phyloP scores from a whole-genome alignment of 257 asterid genomes.

The Perilla frutescens region DNA sequence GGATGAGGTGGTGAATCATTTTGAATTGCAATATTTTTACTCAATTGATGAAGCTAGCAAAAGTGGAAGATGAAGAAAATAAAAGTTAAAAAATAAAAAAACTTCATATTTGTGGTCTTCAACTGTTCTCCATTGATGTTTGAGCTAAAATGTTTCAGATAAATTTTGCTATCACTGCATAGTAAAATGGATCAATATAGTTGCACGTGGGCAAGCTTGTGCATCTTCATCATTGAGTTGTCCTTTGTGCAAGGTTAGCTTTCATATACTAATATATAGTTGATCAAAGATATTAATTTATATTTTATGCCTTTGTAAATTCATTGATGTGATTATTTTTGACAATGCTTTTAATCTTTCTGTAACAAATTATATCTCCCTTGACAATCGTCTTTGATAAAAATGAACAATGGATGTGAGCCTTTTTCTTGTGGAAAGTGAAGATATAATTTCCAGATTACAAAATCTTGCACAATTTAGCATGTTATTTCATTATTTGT shows the following conservation, averaged over 20 bases:
- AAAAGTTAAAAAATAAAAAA: too few relatives aligned
- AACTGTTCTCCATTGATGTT: slow-evolving; percentile 12
- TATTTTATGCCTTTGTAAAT: neutral
- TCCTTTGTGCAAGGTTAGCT: slow-evolving; percentile 81
- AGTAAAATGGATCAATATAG: slow-evolving; percentile 64
- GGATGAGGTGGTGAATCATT: neutral
- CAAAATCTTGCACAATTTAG: neutral
- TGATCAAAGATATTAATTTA: slow-evolving; percentile 18
- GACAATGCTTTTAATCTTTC: neutral
- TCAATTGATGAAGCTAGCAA: neutral
- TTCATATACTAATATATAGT: neutral
- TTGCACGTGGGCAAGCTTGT: slow-evolving; percentile 45
- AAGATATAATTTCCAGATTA: neutral
- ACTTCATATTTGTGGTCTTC: neutral
- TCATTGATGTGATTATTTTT: neutral
- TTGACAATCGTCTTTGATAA: neutral
- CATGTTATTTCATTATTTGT: neutral
- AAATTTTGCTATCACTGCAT: slow-evolving; percentile 78
- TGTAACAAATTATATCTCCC: neutral
- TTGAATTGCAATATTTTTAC: neutral
- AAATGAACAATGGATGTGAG: neutral
- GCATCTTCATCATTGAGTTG: slow-evolving; percentile 60
- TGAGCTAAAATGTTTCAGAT: slow-evolving; percentile 55
- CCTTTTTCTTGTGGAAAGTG: neutral
- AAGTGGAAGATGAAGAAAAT: neutral